phyloP scores from a whole-genome alignment of 306 rosid species.

The Rosa chinensis region DNA sequence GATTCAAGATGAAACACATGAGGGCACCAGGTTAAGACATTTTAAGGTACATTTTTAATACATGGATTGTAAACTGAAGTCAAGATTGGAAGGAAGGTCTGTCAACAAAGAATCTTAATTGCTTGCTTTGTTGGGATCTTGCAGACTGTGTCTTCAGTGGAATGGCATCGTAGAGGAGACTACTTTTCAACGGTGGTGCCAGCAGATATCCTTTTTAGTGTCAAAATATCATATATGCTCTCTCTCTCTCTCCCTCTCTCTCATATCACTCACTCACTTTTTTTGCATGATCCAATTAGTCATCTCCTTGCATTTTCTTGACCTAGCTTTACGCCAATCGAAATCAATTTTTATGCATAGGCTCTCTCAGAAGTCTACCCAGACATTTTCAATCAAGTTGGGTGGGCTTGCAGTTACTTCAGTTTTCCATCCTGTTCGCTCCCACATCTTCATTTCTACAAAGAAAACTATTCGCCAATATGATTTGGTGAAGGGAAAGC shows the following conservation, averaged over 20 bases:
- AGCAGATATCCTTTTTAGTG: constrained; percentile 78
- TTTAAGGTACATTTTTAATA: constrained; percentile 57
- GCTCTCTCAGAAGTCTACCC: constrained; percentile 74
- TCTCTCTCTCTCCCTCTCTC: too few relatives aligned
- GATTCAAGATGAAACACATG: constrained; percentile 71
- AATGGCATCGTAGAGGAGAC: constrained; percentile 97
- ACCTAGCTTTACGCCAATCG: constrained; percentile 77
- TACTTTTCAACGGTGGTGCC: constrained; percentile 90
- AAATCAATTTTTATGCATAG: constrained; percentile 78
- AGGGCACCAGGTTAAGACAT: constrained; percentile 73
- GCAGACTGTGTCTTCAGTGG: constrained; percentile 82
- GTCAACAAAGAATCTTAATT: constrained; percentile 16
- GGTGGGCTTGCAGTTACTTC: constrained; percentile 85
- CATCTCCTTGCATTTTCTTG: constrained; percentile 48
- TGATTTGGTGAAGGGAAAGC: constrained; percentile 62
- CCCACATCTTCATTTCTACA: constrained; percentile 75
- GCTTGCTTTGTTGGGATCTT: constrained; percentile 29
- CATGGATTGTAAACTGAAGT: constrained; percentile 12
- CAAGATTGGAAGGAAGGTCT: constrained; percentile 12
- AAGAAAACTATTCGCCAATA: constrained; percentile 74
- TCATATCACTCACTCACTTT: not conserved
- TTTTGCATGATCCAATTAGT: not conserved
- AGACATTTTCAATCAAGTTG: constrained; percentile 75
- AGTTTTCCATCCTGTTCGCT: constrained; percentile 79
- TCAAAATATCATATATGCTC: not conserved